Percentiles rank a stretch among this genome's conserved stretches.
phyloP scores from a whole-genome alignment of 1,139 yeast genomes.

The Suhomyces anneliseae region DNA sequence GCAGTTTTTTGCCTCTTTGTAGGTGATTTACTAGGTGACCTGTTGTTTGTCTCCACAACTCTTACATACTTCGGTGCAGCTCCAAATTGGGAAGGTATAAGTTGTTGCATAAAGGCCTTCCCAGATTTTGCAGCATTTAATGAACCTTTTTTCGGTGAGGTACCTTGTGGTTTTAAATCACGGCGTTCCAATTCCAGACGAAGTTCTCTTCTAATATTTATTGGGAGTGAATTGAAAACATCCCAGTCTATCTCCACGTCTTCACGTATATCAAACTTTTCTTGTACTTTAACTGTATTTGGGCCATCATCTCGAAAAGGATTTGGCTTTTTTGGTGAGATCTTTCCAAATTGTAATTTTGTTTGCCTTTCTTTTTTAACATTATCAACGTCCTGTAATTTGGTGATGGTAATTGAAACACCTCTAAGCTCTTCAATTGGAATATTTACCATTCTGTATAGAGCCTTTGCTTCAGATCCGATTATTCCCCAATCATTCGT shows the following conservation, averaged over 20 bases:
- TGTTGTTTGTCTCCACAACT: constrained; percentile 35
- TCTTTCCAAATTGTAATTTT: constrained; percentile 36
- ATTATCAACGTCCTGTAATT: constrained; percentile 44
- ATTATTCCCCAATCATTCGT: constrained; percentile 65
- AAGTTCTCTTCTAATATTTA: constrained; percentile 51
- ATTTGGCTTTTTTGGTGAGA: neutral
- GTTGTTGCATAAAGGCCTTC: constrained; percentile 41
- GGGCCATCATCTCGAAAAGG: neutral
- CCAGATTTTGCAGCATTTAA: constrained; percentile 11
- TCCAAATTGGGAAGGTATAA: constrained; percentile 36
- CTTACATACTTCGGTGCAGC: constrained; percentile 35
- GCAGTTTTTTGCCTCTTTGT: constrained; percentile 9
- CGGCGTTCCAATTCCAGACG: constrained; percentile 43
- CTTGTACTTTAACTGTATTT: neutral
- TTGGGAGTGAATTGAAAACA: constrained; percentile 54
- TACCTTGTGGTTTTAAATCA: constrained; percentile 18
- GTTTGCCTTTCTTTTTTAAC: constrained; percentile 37
- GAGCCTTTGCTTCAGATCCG: constrained; percentile 57
- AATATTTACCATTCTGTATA: constrained; percentile 56
- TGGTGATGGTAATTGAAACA: constrained; percentile 65
- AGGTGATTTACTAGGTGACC: constrained; percentile 21
- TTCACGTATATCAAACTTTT: neutral
- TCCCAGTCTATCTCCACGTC: constrained; percentile 48
- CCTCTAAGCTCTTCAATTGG: constrained; percentile 77
- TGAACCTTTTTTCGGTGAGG: constrained; percentile 15